A percentile compares a stretch with the other conserved stretches of the same genome.
These are phyloP conservation scores for Metschnikowia gelsemii DNA, from an alignment of 805 yeast genomes.

Conservation along the genomic window DNA sequence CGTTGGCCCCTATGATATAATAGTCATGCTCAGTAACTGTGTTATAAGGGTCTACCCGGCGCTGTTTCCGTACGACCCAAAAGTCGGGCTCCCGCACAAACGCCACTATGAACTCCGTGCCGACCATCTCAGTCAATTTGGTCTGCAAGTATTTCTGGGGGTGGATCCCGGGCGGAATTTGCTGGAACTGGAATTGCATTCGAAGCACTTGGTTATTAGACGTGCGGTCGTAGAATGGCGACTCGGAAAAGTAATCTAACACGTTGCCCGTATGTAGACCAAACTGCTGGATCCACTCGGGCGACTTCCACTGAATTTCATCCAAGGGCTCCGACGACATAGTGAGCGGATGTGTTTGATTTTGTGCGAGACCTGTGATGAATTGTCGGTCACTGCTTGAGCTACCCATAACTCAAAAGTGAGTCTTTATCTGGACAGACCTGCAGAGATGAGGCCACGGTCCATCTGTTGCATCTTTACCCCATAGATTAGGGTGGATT, in stretches of 20 bases:
- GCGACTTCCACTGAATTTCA: conserved; percentile 95
- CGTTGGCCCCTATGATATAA: conserved; percentile 87
- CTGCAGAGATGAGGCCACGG: background rate
- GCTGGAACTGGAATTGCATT: conserved; percentile 90
- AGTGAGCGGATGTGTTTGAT: background rate
- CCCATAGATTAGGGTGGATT: no score
- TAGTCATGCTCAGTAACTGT: conserved; percentile 67
- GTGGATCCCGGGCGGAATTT: conserved; percentile 34
- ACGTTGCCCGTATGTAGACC: conserved; percentile 89
- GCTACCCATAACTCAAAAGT: background rate
- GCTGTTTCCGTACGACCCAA: conserved; percentile 87
- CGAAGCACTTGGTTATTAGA: conserved; percentile 91
- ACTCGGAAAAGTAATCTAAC: conserved; percentile 86
- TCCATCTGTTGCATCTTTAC: no score
- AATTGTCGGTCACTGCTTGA: no score
- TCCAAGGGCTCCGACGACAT: conserved; percentile 51
- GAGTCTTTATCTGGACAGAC: no score
- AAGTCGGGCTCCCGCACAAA: conserved; percentile 83
- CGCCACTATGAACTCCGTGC: conserved; percentile 78
- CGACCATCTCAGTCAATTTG: conserved; percentile 75
- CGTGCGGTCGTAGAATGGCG: conserved; percentile 93
- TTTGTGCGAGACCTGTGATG: background rate
- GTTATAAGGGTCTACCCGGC: conserved; percentile 53
- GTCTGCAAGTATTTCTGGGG: conserved; percentile 44
- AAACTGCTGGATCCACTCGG: conserved; percentile 92